Percentiles rank a stretch among this genome's conserved stretches.
phyloP scores from a whole-genome alignment of 2,329 filamentous ascomycete genomes.

The Aspergillus sojae region DNA sequence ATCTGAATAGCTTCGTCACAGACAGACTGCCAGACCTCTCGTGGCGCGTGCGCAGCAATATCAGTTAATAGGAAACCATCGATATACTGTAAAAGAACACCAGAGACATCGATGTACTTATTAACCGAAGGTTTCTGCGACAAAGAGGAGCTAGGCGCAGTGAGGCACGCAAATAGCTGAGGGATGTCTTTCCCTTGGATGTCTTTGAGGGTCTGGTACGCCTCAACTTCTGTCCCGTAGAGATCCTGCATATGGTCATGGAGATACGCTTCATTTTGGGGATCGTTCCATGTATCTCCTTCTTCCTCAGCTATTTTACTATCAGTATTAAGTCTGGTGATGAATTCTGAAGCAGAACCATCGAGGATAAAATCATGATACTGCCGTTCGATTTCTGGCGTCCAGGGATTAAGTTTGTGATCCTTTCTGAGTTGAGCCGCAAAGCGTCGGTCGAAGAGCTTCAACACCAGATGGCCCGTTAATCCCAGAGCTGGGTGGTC shows the following conservation, averaged over 20 bases:
- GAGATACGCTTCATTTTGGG: constrained; percentile 22
- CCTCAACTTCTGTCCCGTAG: constrained; percentile 18
- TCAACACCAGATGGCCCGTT: constrained; percentile 18
- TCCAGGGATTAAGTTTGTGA: constrained; percentile 16
- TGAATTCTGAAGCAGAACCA: constrained; percentile 14
- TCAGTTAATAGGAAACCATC: constrained; percentile 18
- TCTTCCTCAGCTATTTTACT: not conserved
- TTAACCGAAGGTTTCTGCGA: not conserved
- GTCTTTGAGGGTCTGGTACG: constrained; percentile 18
- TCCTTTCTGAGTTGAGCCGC: constrained; percentile 16
- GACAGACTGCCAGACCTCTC: constrained; percentile 19
- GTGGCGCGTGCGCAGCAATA: constrained; percentile 12
- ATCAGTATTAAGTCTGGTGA: constrained; percentile 8
- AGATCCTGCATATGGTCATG: constrained; percentile 14
- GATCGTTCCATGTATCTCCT: constrained; percentile 11
- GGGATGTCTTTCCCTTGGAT: constrained; percentile 23
- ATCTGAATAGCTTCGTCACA: constrained; percentile 26
- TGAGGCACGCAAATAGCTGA: constrained; percentile 12
- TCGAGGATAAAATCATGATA: constrained; percentile 20
- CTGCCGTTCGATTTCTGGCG: constrained; percentile 13
- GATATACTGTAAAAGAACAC: constrained; percentile 22
- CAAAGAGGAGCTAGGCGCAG: not conserved
- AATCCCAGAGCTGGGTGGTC: constrained; percentile 4
- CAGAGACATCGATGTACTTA: constrained; percentile 14
- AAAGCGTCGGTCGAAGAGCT: constrained; percentile 26